Base-by-base conservation (phyloP, 495 filamentous ascomycete genomes). In the Trichoderma parareesei region DNA sequence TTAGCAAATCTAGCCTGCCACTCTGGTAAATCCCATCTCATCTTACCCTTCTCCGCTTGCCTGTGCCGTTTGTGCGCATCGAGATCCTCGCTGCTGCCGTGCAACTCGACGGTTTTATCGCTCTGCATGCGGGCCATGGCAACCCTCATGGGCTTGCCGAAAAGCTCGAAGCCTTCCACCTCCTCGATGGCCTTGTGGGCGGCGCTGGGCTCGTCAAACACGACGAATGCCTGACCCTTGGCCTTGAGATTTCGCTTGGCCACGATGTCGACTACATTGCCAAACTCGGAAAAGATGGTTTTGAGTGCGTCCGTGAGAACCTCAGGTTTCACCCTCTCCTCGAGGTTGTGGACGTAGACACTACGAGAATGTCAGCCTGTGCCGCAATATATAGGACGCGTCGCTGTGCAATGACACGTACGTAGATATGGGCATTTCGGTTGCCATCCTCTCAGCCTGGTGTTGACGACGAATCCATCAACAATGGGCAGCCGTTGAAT, bases 171-270 rank as follows among this genome's bases (percentile, higher is more conserved):
- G 16, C 92, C 93, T 70, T 98, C 90, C 68, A 97, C 80, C 65
- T 96, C 91, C 33, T 94, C 88, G 66, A 97, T 90, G 16, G 94
- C 94, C 53, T 85, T 81, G 65, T 84, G 79, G 8, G 92, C 94
- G 0, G 88, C 82, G 53, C 92, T 87, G 37, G 85, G 78, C 62
- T 79, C 85, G 68, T 96, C 92, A 75, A 92, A 98, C 63, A 99
- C 93, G 64, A 99, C 79, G 74, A 99, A 99, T 6, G 94, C 94
- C 77, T 99, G 94, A 55, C 94, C 94, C 75, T 95, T 97, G 64
- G 91, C 89, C 71, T 90, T 92, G 42, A 98, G 79, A 72, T 93
- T 96, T 59, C 82, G 89, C 81, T 98, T 98, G 46, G 92, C 92
- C 64, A 98, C 85, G 65, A 99, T 85, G 65, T 99, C 94, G 69